Evolutionary conservation across 495 filamentous ascomycete genomes (phyloP).

Genomic region (Lepraria neglecta): DNA sequence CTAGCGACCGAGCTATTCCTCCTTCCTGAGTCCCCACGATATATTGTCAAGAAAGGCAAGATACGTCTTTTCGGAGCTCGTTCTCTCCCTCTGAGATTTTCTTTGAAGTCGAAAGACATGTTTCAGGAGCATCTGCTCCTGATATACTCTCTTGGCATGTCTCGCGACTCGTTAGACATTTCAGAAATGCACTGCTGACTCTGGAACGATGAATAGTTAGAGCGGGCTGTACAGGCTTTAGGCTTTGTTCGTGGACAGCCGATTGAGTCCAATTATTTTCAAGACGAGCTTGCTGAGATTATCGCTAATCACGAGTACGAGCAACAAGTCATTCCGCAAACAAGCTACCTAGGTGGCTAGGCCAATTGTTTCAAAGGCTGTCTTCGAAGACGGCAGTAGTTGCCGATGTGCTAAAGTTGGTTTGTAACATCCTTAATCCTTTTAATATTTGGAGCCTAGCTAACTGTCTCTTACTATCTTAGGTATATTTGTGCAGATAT

Average conservation of each 20-base stretch:
- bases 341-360: constrained; percentile 55
- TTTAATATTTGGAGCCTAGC: background rate
- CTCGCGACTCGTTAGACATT: background rate
- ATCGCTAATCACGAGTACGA: constrained; percentile 73
- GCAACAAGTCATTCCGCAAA: constrained; percentile 50
- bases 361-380: constrained; percentile 60
- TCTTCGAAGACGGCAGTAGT: constrained; percentile 55
- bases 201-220: constrained; percentile 29
- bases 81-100: no score
- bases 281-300: constrained; percentile 65
- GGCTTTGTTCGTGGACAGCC: constrained; percentile 43
- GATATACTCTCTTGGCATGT: background rate
- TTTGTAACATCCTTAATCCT: constrained; percentile 38
- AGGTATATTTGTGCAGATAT: constrained; percentile 57
- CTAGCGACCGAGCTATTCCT: constrained; percentile 58
- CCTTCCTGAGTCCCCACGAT: constrained; percentile 71
- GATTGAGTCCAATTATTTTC: constrained; percentile 55
- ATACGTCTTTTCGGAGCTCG: no score
- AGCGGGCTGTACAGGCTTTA: constrained; percentile 37
- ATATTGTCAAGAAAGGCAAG: constrained; percentile 53
- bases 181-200: constrained; percentile 3
- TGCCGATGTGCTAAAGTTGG: constrained; percentile 70
- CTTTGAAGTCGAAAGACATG: constrained; percentile 1
- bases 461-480: background rate
- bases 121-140: background rate